phyloP scores from a whole-genome alignment of 176 grass and related monocot species.

The Secale cereale region DNA sequence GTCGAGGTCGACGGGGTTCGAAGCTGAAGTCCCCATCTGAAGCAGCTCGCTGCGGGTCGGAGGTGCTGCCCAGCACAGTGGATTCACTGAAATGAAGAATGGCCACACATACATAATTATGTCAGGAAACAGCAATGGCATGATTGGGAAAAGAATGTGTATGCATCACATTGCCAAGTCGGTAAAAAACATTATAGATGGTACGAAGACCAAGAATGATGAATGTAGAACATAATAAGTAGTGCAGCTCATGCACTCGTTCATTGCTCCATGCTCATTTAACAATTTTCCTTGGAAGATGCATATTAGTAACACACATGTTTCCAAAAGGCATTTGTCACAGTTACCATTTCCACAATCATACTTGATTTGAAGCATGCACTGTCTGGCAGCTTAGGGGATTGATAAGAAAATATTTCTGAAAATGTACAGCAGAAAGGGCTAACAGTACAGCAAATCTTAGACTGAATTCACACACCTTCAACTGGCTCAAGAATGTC shows the following conservation, averaged over 20 bases:
- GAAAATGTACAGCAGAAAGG: neutral
- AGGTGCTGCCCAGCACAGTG: constrained; percentile 24
- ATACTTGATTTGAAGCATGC: constrained; percentile 8
- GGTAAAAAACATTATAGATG: neutral
- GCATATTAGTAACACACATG: neutral
- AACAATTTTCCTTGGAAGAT: neutral
- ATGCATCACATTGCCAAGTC: neutral
- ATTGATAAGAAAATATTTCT: neutral
- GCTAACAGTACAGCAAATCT: constrained; percentile 3
- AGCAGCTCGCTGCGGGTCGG: constrained; percentile 17
- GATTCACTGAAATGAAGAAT: constrained; percentile 25
- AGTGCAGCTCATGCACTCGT: neutral
- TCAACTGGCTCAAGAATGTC: constrained; percentile 28
- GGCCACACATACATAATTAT: neutral
- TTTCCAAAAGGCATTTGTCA: neutral
- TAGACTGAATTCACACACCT: constrained; percentile 31
- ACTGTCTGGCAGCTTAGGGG: neutral
- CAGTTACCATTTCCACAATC: neutral
- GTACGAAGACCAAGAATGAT: neutral
- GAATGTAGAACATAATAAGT: neutral
- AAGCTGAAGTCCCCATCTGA: neutral
- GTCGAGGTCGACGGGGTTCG: neutral
- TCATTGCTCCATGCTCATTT: neutral
- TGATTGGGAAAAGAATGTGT: neutral
- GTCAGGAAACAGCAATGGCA: neutral